Conservation (phyloP, 441 rosid species). For the Theobroma grandiflorum region DNA sequence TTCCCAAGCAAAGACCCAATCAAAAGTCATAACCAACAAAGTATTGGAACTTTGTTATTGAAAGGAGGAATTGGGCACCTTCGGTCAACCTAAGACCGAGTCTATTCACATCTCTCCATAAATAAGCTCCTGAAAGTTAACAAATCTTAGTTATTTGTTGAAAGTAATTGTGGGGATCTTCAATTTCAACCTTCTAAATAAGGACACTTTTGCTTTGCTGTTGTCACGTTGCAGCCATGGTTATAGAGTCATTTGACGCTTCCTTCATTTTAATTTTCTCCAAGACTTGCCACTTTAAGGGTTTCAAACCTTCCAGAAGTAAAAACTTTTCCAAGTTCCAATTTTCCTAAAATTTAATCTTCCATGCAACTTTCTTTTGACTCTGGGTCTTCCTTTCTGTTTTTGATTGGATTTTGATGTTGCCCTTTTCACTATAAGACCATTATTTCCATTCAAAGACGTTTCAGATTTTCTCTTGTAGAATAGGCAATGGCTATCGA, state of each 20-base stretch:
- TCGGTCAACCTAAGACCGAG: conserved; percentile 4
- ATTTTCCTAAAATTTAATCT: not conserved
- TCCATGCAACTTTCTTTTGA: not conserved
- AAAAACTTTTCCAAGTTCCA: not conserved
- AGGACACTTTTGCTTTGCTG: not conserved
- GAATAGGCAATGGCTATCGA: conserved; percentile 64
- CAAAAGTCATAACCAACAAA: too few relatives aligned
- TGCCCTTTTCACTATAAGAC: too few relatives aligned
- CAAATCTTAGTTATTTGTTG: not conserved
- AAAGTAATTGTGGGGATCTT: not conserved
- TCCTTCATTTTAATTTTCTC: not conserved
- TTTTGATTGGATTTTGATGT: not conserved
- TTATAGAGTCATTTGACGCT: not conserved
- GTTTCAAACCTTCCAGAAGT: not conserved
- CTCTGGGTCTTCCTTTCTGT: not conserved
- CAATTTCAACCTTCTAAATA: not conserved
- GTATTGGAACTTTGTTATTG: too few relatives aligned
- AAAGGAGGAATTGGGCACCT: not conserved
- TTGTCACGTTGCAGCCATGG: not conserved
- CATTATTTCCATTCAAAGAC: not conserved
- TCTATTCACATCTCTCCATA: not conserved
- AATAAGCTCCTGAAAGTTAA: not conserved
- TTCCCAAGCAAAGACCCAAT: too few relatives aligned
- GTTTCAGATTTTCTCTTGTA: not conserved
- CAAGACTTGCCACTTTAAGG: not conserved